phyloP scores from a whole-genome alignment of 352 stramenopile species.

The Phytophthora melonis region DNA sequence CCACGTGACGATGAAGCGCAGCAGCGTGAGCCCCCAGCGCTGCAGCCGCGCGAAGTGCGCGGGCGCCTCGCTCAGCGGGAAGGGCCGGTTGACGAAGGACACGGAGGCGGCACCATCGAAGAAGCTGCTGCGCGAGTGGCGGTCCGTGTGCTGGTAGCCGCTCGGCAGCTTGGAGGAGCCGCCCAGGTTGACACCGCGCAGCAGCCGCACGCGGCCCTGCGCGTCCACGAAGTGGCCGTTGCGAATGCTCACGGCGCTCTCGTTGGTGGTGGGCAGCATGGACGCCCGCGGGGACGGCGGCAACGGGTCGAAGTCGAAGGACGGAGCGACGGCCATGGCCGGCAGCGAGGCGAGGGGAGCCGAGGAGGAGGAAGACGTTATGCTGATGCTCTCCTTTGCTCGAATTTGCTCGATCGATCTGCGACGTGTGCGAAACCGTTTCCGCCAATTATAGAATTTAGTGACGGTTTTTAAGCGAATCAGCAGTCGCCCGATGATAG shows the following conservation, averaged over 20 bases:
- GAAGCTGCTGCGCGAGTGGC: slow-evolving; percentile 40
- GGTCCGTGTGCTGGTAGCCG: slow-evolving; percentile 63
- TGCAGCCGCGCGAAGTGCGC: slow-evolving; percentile 81
- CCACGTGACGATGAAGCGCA: slow-evolving; percentile 91
- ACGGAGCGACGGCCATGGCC: slow-evolving; percentile 24
- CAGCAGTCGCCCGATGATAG: neutral
- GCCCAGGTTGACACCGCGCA: slow-evolving; percentile 91
- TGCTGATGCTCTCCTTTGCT: neutral
- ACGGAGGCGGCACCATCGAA: slow-evolving; percentile 63
- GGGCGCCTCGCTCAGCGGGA: slow-evolving; percentile 83
- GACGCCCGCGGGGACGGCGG: slow-evolving; percentile 1
- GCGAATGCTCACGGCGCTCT: slow-evolving; percentile 45
- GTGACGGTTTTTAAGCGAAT: slow-evolving; percentile 16
- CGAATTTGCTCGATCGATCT: slow-evolving; percentile 17
- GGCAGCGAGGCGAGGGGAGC: neutral
- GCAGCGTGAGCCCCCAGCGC: slow-evolving; percentile 85
- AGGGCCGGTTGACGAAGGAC: slow-evolving; percentile 82
- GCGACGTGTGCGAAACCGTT: slow-evolving; percentile 24
- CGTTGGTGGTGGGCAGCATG: slow-evolving; percentile 32
- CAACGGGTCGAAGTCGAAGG: slow-evolving; percentile 10
- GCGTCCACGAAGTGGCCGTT: slow-evolving; percentile 87
- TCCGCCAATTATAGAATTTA: slow-evolving; percentile 9
- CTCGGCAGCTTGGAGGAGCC: slow-evolving; percentile 89
- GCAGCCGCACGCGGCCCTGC: slow-evolving; percentile 72
- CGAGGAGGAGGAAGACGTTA: slow-evolving; percentile 13